A percentile compares a stretch with the other conserved stretches of the same genome.
These are phyloP conservation scores for Nepenthes alata DNA, from an alignment of 179 eudicot species.

Conservation along the genomic window DNA sequence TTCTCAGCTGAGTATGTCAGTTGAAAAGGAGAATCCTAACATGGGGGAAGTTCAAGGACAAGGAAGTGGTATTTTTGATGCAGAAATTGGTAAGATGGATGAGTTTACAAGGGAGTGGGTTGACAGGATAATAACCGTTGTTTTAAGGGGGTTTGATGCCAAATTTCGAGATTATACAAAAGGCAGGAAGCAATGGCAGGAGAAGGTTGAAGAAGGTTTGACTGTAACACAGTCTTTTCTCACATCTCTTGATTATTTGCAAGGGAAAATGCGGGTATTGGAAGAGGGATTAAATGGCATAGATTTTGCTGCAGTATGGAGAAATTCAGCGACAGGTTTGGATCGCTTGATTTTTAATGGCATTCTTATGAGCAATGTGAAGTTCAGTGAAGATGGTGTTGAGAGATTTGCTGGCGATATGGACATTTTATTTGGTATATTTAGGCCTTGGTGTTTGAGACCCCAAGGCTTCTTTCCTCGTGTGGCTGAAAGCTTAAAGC, in stretches of 20 bases:
- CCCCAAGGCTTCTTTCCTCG: slow-evolving; percentile 88
- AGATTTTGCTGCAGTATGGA: slow-evolving; percentile 71
- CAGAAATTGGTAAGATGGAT: slow-evolving; percentile 51
- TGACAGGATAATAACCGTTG: slow-evolving; percentile 57
- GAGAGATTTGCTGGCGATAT: slow-evolving; percentile 56
- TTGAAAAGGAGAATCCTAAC: slow-evolving; percentile 13
- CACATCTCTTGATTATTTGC: slow-evolving; percentile 64
- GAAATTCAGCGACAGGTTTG: slow-evolving; percentile 46
- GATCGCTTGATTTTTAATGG: slow-evolving; percentile 49
- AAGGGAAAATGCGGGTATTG: slow-evolving; percentile 48
- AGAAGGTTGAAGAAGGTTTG: slow-evolving; percentile 49
- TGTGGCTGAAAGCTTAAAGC: slow-evolving; percentile 49
- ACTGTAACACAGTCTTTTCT: slow-evolving; percentile 51
- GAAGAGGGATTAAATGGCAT: slow-evolving; percentile 48
- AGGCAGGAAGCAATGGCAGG: slow-evolving; percentile 88
- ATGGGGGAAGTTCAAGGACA: slow-evolving; percentile 18
- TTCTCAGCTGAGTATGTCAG: slow-evolving; percentile 13
- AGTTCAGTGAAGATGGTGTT: slow-evolving; percentile 63
- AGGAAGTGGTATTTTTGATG: slow-evolving; percentile 35
- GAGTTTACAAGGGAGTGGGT: slow-evolving; percentile 74
- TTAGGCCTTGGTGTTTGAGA: slow-evolving; percentile 84
- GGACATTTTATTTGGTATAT: slow-evolving; percentile 60
- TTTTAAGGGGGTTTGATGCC: slow-evolving; percentile 69
- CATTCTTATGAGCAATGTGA: slow-evolving; percentile 43
- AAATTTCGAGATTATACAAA: slow-evolving; percentile 52